Evolutionary conservation across 208 protist genomes (phyloP).

Genomic region (Leishmania aethiopica): DNA sequence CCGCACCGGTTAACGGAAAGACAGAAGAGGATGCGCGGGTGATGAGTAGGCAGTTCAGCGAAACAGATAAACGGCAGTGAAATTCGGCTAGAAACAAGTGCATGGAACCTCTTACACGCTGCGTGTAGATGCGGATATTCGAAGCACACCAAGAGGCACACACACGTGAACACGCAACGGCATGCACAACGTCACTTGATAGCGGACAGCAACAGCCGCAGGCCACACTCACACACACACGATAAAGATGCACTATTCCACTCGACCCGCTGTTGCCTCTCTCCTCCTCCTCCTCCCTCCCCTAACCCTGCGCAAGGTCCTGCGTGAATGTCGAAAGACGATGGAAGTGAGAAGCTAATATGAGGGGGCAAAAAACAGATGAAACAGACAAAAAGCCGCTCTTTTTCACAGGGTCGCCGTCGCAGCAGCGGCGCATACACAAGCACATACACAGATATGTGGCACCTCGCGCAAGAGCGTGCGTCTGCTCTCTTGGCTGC

Average conservation of each 20-base stretch:
- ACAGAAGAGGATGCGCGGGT: not conserved
- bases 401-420: not conserved
- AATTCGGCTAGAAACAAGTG: not conserved
- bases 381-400: not conserved
- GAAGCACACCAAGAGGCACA: not conserved
- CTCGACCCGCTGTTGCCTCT: not conserved
- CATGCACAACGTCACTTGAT: not conserved
- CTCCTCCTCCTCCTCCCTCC: too few species aligned
- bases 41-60: not conserved
- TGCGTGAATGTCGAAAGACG: not conserved
- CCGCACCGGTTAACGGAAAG: not conserved
- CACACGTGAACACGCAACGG: not conserved
- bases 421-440: not conserved
- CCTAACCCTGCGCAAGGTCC: not conserved
- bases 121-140: not conserved
- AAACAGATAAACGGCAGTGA: not conserved
- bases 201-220: not conserved
- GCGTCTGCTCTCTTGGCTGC: not conserved
- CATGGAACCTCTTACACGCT: not conserved
- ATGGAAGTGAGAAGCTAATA: not conserved
- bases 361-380: not conserved
- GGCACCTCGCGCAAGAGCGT: not conserved
- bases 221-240: not conserved
- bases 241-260: not conserved
- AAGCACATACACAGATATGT: not conserved